A percentile compares a stretch with the other conserved stretches of the same genome.
These are phyloP conservation scores for Gossypium trilobum DNA, from an alignment of 441 rosid genomes.

Conservation along the genomic window DNA sequence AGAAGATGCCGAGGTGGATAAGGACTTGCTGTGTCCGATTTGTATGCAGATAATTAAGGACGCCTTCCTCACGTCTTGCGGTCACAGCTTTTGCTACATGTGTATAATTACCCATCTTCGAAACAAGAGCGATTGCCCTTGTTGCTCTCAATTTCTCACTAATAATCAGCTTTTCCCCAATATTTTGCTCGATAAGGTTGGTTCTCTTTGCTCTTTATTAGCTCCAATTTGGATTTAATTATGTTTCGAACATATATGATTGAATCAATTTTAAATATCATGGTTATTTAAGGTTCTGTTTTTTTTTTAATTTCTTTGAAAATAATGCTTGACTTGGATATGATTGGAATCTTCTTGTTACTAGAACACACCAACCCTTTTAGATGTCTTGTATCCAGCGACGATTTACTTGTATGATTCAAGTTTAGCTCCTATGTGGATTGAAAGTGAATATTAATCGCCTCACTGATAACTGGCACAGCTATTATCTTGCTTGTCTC, in stretches of 20 bases:
- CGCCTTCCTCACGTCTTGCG: conserved; percentile 87
- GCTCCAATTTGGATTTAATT: neutral
- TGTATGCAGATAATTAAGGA: conserved; percentile 94
- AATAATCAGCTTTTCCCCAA: conserved; percentile 77
- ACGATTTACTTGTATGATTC: neutral
- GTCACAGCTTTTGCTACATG: conserved; percentile 95
- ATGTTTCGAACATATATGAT: neutral
- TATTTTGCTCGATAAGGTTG: conserved; percentile 81
- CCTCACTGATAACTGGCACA: neutral
- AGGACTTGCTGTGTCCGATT: conserved; percentile 83
- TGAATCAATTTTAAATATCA: neutral
- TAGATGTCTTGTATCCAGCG: neutral
- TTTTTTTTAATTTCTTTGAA: neutral
- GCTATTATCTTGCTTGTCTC: neutral
- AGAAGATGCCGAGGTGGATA: conserved; percentile 47
- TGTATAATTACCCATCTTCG: conserved; percentile 85
- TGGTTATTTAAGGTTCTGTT: neutral
- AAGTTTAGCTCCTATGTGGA: neutral
- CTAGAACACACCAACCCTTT: neutral
- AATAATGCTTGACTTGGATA: neutral
- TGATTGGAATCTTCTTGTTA: neutral
- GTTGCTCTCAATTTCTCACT: conserved; percentile 76
- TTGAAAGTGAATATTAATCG: neutral
- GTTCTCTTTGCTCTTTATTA: neutral
- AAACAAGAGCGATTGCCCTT: conserved; percentile 92